Evolutionary conservation across 163 green algal genomes (phyloP), one percentile per base, ranked within the genome.

Genomic region (Chloromonas sp.): DNA sequence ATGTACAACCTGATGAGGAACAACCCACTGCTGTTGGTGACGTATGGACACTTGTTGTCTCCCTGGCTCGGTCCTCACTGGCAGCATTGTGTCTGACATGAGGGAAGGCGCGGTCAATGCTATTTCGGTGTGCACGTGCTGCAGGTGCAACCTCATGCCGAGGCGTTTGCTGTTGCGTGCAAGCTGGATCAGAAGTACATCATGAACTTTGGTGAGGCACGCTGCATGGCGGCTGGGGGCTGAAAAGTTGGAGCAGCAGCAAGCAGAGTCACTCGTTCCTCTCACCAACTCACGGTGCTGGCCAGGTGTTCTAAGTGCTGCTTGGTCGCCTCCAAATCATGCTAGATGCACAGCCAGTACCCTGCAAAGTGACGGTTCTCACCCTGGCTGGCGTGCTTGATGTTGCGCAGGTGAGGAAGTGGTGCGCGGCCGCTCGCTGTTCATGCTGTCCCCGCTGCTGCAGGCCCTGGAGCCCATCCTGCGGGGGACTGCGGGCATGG

Each of bases 141-240:
- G 8, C 79, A 87, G 80, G 82, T 94, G 8, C 93, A 97, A 90
- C 92, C 92, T 0, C 87, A 91, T 71, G 92, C 93, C 0, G 90
- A 94, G 79, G 74, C 60, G 1, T 95, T 98, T 86, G 89, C 85
- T 11, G 60, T 74, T 13, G 80, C 79, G 3, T 95, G 92, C 83
- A 85, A 86, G 11, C 87, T 97, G 70, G 91, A 97, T 76, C 36
- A 60, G 0, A 85, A 84, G 14, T 96, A 96, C 87, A 91, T 97
- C 60, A 74, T 87, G 78, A 98, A 98, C 86, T 98, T 98, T 91
- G 94, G 92, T 3, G 95, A 98, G 91, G 94, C 57, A 13, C 8
- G 66, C 66, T 76, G 5, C 11, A 8, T n/a, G 66, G 66, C 8
- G 66, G 66, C 8, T 8, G 66, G 66, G 66, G 66, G 66, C 8